Percentiles rank a stretch among this genome's conserved stretches.
Conservation (phyloP, 306 rosid genomes). For the Cucurbita pepo region DNA sequence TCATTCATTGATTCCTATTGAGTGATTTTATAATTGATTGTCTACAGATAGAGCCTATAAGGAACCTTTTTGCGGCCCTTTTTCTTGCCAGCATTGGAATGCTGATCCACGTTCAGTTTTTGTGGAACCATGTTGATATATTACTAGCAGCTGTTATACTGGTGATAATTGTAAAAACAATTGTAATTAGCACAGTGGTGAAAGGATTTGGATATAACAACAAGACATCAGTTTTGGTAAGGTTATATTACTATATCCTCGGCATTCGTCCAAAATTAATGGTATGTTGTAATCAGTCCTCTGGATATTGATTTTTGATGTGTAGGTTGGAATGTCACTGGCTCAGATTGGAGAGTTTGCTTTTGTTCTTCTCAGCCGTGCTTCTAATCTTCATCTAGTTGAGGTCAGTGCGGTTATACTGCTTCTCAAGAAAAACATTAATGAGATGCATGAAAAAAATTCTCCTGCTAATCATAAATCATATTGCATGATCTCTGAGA, state of each 20-base stretch:
- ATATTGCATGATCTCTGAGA: neutral
- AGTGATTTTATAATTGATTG: neutral
- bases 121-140: conserved; percentile 95
- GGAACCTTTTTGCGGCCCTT: conserved; percentile 91
- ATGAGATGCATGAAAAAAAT: neutral
- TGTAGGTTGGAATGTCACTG: conserved; percentile 91
- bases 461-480: neutral
- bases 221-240: conserved; percentile 82
- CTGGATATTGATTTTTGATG: conserved; percentile 28
- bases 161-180: conserved; percentile 77
- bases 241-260: conserved; percentile 15
- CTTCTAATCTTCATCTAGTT: conserved; percentile 91
- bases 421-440: neutral
- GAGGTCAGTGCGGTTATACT: conserved; percentile 41
- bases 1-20: neutral
- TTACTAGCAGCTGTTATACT: conserved; percentile 87
- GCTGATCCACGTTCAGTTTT: conserved; percentile 96
- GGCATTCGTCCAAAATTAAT: neutral
- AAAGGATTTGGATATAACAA: conserved; percentile 92
- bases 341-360: conserved; percentile 98
- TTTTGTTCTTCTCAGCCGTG: conserved; percentile 98
- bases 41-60: conserved; percentile 89
- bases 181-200: conserved; percentile 61
- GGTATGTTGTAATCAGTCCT: neutral
- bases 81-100: conserved; percentile 99